Evolutionary conservation across 768 basidiomycete species (phyloP).

Genomic region (Trametes elegans): DNA sequence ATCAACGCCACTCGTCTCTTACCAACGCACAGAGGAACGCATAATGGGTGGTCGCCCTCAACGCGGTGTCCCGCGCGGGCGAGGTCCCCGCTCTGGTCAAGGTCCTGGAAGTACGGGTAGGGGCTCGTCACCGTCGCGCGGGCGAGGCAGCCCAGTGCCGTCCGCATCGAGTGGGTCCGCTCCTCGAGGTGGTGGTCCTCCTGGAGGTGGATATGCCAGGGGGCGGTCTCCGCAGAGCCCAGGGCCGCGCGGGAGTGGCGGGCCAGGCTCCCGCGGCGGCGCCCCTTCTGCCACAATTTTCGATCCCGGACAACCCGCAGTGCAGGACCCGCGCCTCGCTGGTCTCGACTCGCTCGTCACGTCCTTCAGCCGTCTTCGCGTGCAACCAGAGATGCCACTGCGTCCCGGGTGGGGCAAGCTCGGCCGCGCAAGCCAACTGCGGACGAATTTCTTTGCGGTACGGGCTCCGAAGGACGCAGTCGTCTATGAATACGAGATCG

Average conservation of each 20-base stretch:
- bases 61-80: neutral
- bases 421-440: conserved; percentile 46
- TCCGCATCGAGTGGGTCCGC: neutral
- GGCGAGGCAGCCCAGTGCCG: conserved; percentile 7
- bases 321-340: conserved; percentile 8
- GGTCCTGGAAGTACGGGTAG: neutral
- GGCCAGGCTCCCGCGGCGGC: conserved; percentile 9
- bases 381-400: conserved; percentile 36
- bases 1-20: too few relatives aligned
- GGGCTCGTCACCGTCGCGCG: conserved; percentile 2
- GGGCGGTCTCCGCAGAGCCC: neutral
- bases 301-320: conserved; percentile 7
- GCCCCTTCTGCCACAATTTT: conserved; percentile 15
- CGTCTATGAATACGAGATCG: conserved; percentile 56
- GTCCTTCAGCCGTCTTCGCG: conserved; percentile 31
- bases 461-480: conserved; percentile 40
- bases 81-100: conserved; percentile 5
- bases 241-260: neutral
- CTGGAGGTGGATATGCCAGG: neutral
- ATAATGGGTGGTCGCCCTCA: conserved; percentile 4
- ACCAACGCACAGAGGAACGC: too few relatives aligned
- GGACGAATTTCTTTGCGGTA: conserved; percentile 65
- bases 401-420: conserved; percentile 57
- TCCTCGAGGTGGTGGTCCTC: neutral
- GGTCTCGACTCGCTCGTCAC: conserved; percentile 26